Evolutionary conservation across 139 green algal genomes (phyloP), one percentile per base, ranked within the genome.

Genomic region (Ettlia oleoabundans): DNA sequence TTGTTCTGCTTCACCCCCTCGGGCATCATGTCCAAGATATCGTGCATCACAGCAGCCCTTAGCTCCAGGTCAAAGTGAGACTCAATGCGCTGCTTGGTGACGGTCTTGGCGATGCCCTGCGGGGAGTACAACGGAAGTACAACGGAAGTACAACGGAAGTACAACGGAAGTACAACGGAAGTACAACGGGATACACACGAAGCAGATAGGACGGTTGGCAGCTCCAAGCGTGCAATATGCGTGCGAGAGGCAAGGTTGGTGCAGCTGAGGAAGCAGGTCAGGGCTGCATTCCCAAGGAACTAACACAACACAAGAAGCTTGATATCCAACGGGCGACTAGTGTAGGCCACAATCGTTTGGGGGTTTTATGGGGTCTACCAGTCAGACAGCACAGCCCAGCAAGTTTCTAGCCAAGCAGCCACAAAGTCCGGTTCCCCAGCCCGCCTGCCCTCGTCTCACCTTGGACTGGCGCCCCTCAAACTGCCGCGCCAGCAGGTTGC

Each of bases 1-100:
- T 98, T 98, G 92, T 98, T 97, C 81, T 95, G 90, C 91, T 97
- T 97, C 37, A 98, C 93, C 33, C 96, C 96, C 88, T 98, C 94
- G 1, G 97, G 97, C 97, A 99, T 99, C 93, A 97, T 98, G 93
- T 99, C 97, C 75, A 99, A 88, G 79, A 99, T 99, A 90, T 99
- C 97, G 88, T 99, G 97, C 96, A 99, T 98, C 28, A 98, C 93
- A 8, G 97, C 96, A 4, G 97, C 97, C 64, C 97, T 91, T 82
- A 99, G 94, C 92, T 99, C 97, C 76, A 99, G 87, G 90, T 99
- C 97, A 79, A 98, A 99, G 91, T 99, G 96, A 19, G 81, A 94
- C 94, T 99, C 97, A 47, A 99, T 98, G 82, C 97, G 91, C 92
- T 99, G 96, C 93, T 99, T 99, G 52, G 96, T 99, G 21, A 99